Evolutionary conservation across 331 rosid genomes (phyloP), one percentile per base, ranked within the genome.

Genomic region (Rhamnella rubrinervis): DNA sequence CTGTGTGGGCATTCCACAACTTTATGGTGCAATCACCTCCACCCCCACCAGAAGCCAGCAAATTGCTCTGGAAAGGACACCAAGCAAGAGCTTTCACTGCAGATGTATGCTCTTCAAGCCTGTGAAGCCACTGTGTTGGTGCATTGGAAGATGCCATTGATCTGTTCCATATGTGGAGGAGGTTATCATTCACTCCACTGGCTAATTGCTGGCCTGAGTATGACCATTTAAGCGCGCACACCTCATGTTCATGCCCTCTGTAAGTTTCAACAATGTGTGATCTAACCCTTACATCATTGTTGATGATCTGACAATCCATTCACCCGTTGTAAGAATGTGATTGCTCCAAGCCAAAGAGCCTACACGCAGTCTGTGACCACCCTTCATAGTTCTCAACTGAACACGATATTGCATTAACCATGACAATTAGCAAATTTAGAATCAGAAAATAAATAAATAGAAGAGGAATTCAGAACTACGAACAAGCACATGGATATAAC

Each of bases 291-390:
- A 83, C 97, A 66, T 88, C 97, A 9, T 85, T 88, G 79, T 88
- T 87, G 5, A 86, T 61, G 63, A 91, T 85, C 58, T 68, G 76
- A 55, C 93, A 81, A 63, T 88, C 96, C 97, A 86, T 86, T 59
- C 96, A 63, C 96, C 96, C 5, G 96, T 88, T 18, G 93, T 85
- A n/a, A 91, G 93, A 49, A 86, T 66, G 81, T 88, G 91, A 21
- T 80, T 85, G 82, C 86, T 91, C 97, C 97, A 91, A 5, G 97
- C 96, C 76, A 91, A 68, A 28, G 97, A 80, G 49, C 96, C 96
- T 1, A 91, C 89, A 55, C 96, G 64, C 51, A 75, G 80, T 56
- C 84, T 80, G 73, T 91, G 97, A 19, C 89, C 92, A 17, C 88
- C 92, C 78, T 39, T 85, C 75, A 91, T 47, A 7, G 86, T 81